Conservation (phyloP, 2,329 filamentous ascomycete species). For the Zasmidium angulare region DNA sequence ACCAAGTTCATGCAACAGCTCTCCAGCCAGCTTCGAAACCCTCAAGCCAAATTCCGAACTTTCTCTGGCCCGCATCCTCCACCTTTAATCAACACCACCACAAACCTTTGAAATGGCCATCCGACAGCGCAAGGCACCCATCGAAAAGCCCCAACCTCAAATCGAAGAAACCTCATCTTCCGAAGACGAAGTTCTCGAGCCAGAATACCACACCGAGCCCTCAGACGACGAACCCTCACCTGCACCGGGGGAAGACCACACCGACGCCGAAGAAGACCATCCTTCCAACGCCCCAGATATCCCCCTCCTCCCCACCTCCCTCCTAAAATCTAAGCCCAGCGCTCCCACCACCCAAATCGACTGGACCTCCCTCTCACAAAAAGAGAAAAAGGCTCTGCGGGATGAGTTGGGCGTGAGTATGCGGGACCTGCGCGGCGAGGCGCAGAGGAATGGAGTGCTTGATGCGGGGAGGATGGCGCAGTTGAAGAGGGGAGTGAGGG, state of each 20-base stretch:
- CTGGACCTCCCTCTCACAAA: slow-evolving; percentile 5
- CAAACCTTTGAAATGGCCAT: neutral
- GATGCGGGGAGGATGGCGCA: slow-evolving; percentile 23
- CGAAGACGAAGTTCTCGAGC: neutral
- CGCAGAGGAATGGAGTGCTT: slow-evolving; percentile 19
- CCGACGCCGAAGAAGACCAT: slow-evolving; percentile 4
- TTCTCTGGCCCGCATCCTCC: neutral
- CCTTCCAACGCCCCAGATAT: neutral
- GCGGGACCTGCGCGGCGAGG: slow-evolving; percentile 12
- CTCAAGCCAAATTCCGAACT: neutral
- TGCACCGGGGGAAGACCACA: slow-evolving; percentile 4
- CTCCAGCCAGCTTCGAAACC: neutral
- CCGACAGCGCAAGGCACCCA: slow-evolving; percentile 1
- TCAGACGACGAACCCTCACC: slow-evolving; percentile 2
- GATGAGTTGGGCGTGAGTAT: slow-evolving; percentile 9
- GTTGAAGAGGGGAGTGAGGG: slow-evolving; percentile 17
- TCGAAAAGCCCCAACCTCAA: neutral
- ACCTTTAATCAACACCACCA: neutral
- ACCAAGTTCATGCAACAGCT: too few species aligned
- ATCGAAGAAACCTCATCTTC: neutral
- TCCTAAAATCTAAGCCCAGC: slow-evolving; percentile 8
- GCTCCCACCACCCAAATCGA: neutral
- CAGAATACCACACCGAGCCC: neutral
- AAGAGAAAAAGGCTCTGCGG: slow-evolving; percentile 6
- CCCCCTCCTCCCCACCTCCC: neutral